Evolutionary conservation across 164 flowering plant genomes (phyloP).

Genomic region (Taxillus chinensis): DNA sequence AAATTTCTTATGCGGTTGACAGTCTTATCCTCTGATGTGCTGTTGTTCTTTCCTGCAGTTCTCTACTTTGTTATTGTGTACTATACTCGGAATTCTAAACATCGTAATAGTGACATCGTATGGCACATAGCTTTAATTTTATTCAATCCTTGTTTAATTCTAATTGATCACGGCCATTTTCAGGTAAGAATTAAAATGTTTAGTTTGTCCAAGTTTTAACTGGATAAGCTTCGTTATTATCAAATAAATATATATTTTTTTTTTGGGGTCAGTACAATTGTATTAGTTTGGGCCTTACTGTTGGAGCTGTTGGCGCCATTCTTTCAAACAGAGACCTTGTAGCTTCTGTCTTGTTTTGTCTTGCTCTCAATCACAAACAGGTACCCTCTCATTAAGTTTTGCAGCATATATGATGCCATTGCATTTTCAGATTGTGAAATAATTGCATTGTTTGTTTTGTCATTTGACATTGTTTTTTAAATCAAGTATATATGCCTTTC

Average conservation of each 20-base stretch:
- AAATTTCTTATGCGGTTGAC: constrained; percentile 94
- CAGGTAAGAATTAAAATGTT: constrained; percentile 43
- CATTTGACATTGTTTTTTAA: no score
- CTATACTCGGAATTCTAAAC: constrained; percentile 12
- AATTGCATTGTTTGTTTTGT: neutral
- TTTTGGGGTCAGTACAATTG: constrained; percentile 66
- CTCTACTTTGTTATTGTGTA: constrained; percentile 42
- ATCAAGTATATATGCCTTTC: no score
- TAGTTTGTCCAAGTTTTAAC: neutral
- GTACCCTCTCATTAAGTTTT: constrained; percentile 20
- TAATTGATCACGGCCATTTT: constrained; percentile 97
- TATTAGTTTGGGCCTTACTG: constrained; percentile 85
- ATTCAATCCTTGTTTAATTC: constrained; percentile 65
- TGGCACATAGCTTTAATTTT: constrained; percentile 74
- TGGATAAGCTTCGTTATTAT: neutral
- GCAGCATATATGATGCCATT: neutral
- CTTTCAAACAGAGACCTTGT: constrained; percentile 55
- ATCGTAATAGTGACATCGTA: constrained; percentile 29
- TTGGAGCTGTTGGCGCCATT: constrained; percentile 83
- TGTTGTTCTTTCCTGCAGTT: constrained; percentile 78
- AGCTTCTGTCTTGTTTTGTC: constrained; percentile 53
- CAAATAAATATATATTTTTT: constrained; percentile 1
- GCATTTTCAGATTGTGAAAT: neutral
- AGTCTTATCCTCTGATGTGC: constrained; percentile 65
- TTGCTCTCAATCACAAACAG: constrained; percentile 96